phyloP scores from a whole-genome alignment of 176 grass and related monocot genomes.

The Hyparrhenia diplandra region DNA sequence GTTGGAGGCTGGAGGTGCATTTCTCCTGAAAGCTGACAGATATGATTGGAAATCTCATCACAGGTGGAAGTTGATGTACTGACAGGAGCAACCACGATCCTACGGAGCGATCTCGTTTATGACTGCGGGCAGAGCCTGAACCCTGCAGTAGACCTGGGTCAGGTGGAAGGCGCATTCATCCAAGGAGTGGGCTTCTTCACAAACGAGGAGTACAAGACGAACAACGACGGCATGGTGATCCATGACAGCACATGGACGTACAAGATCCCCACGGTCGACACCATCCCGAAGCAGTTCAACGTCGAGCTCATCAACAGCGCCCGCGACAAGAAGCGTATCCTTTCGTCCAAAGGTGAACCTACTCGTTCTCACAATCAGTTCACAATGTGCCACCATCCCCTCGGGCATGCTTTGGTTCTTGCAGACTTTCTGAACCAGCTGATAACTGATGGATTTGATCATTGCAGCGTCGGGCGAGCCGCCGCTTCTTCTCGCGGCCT shows the following conservation, averaged over 20 bases:
- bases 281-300: conserved; percentile 80
- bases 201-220: conserved; percentile 60
- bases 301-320: conserved; percentile 71
- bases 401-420: background rate
- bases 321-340: conserved; percentile 53
- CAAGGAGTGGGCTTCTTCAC: conserved; percentile 84
- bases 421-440: background rate
- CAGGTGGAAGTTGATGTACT: conserved; percentile 82
- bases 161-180: conserved; percentile 67
- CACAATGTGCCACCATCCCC: no score
- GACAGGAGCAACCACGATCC: conserved; percentile 73
- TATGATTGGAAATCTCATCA: background rate
- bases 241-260: conserved; percentile 82
- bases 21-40: background rate
- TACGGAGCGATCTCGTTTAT: conserved; percentile 61
- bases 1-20: background rate
- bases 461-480: conserved; percentile 74
- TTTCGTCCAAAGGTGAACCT: conserved; percentile 65
- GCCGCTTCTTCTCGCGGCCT: conserved; percentile 67
- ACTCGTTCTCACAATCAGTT: no score
- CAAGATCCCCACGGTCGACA: conserved; percentile 79
- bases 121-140: conserved; percentile 85
- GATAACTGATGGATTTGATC: background rate
- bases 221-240: conserved; percentile 64
- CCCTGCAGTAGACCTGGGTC: conserved; percentile 75